Evolutionary conservation across 768 basidiomycete genomes (phyloP).

Genomic region (Boletus reticulatus): DNA sequence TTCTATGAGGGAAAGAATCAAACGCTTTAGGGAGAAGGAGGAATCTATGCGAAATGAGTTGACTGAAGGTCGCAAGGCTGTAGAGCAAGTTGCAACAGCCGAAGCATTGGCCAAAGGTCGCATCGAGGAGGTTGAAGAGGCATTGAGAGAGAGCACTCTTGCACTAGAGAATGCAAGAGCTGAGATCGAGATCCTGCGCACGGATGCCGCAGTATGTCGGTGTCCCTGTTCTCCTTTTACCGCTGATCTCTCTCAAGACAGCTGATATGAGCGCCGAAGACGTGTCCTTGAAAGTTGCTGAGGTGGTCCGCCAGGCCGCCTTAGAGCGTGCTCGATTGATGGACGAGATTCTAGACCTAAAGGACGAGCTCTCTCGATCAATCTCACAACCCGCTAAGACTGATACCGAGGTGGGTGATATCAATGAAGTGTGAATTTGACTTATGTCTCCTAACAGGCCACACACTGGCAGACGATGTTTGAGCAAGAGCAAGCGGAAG

Average conservation of each 20-base stretch:
- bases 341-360: conserved; percentile 56
- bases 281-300: conserved; percentile 45
- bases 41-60: conserved; percentile 71
- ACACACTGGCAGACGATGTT: conserved; percentile 28
- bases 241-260: conserved; percentile 21
- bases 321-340: conserved; percentile 50
- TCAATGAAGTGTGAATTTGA: neutral
- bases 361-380: conserved; percentile 38
- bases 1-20: conserved; percentile 58
- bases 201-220: conserved; percentile 69
- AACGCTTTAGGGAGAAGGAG: conserved; percentile 70
- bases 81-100: conserved; percentile 58
- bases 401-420: conserved; percentile 22
- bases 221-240: neutral
- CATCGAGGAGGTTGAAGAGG: conserved; percentile 86
- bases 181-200: conserved; percentile 78
- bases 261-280: conserved; percentile 53
- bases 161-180: conserved; percentile 88
- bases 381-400: conserved; percentile 18
- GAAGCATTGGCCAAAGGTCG: conserved; percentile 62
- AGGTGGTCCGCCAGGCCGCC: conserved; percentile 46
- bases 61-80: conserved; percentile 58
- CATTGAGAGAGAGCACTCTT: conserved; percentile 79
- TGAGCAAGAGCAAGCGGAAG: conserved; percentile 31
- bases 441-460: conserved; percentile 16